Base-by-base conservation (phyloP, 2,329 filamentous ascomycete species). In the Ascochyta fabae region DNA sequence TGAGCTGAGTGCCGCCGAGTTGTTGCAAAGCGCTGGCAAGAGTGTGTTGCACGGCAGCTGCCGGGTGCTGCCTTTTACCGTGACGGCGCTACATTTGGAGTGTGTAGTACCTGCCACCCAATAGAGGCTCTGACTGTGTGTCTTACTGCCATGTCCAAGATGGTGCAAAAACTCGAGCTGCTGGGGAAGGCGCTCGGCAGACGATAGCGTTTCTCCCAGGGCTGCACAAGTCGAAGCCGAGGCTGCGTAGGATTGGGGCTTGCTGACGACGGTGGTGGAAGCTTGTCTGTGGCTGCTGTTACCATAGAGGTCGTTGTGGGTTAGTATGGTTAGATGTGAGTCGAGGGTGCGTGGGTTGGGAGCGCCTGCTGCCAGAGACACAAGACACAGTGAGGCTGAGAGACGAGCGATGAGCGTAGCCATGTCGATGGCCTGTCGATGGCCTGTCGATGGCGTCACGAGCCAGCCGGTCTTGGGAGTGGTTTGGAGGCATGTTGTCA, bases 271-370 rank as follows among this genome's bases (percentile, higher is more conserved):
- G 31, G 68, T 62, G 15, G 44, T 53, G 16, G 66, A 57, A 35
- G 55, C 61, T 45, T 48, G 62, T 53, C 65, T 62, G 26, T 49
- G 48, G 34, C 64, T 71, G 42, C 52, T 43, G 35, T 62, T 66
- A 35, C 63, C 62, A 47, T 69, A 66, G 9, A 70, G 54, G 45
- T 72, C 64, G 51, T 69, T 68, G 42, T 72, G 66, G 10, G 66
- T 65, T n/a, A 70, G 49, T 26, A 71, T 66, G 3, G 64, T 63
- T 39, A 76, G 31, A 45, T 74, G 70, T 40, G 67, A 70, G 24
- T 62, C 64, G 49, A 68, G 52, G 24, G 65, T 62, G 42, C 63
- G 56, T 22, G 69, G 65, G 43, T 60, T 67, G 23, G 66, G 56
- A 33, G 57, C 47, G 19, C 58, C 56, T 33, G 57, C 45, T 29